Conservation (phyloP, 345 rosid genomes). For the Moricandia arvensis region DNA sequence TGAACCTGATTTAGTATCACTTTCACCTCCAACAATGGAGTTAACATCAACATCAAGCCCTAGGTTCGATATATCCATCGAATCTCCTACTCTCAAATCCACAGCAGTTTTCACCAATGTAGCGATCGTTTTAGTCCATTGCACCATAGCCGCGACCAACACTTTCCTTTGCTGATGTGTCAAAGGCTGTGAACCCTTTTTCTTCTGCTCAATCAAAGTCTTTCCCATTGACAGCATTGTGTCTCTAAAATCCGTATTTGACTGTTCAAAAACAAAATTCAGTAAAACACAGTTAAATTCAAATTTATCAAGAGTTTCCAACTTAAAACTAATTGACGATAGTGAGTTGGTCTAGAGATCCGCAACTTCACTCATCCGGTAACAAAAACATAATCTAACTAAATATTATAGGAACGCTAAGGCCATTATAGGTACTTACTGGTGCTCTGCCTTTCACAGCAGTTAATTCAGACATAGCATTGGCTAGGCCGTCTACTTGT, state of each 20-base stretch:
- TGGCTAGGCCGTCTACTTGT: background rate
- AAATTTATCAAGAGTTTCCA: no score
- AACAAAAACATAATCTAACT: background rate
- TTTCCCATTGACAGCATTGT: constrained; percentile 31
- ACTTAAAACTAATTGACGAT: no score
- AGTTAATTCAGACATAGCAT: background rate
- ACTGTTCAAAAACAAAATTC: background rate
- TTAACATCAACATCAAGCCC: constrained; percentile 35
- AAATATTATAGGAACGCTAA: background rate
- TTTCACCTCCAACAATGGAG: background rate
- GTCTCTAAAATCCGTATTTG: background rate
- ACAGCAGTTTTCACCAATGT: background rate
- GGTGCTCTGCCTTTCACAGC: background rate
- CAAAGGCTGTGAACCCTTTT: constrained; percentile 5
- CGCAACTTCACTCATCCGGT: background rate
- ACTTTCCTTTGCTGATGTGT: background rate
- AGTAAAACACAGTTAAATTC: no score
- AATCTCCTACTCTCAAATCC: constrained; percentile 1
- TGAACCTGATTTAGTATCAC: background rate
- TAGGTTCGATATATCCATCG: constrained; percentile 7
- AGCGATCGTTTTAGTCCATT: constrained; percentile 10
- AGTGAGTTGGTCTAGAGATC: background rate
- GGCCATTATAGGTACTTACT: background rate
- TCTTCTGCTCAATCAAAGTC: constrained; percentile 27
- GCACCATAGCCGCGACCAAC: constrained; percentile 12